A percentile compares a stretch with the other conserved stretches of the same genome.
phyloP scores from a whole-genome alignment of 257 asterid species.

The Salvia miltiorrhiza region DNA sequence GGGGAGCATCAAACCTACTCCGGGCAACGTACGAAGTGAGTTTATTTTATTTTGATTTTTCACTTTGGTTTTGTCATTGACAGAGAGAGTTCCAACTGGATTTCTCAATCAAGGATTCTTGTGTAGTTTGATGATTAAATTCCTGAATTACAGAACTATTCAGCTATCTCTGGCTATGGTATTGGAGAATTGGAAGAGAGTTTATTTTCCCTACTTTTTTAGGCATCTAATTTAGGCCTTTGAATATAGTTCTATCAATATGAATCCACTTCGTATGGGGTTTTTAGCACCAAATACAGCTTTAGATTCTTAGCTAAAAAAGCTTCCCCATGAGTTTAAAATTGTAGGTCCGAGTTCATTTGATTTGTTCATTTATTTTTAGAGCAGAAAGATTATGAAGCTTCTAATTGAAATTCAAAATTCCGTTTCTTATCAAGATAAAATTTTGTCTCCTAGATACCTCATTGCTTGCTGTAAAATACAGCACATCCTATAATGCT shows the following conservation, averaged over 20 bases:
- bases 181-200: background rate
- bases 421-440: slow-evolving; percentile 18
- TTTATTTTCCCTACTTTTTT: background rate
- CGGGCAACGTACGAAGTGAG: slow-evolving; percentile 88
- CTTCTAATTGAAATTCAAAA: background rate
- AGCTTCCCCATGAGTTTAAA: background rate
- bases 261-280: background rate
- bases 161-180: background rate
- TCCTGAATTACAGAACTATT: background rate
- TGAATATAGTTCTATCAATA: background rate
- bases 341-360: background rate
- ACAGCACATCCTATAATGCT: background rate
- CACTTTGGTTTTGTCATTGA: background rate
- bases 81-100: slow-evolving; percentile 35
- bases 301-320: background rate
- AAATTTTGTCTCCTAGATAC: background rate
- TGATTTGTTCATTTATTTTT: background rate
- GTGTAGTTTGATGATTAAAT: slow-evolving; percentile 12
- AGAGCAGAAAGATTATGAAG: background rate
- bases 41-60: background rate
- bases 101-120: background rate
- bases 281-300: slow-evolving; percentile 8
- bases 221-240: background rate
- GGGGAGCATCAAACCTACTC: slow-evolving; percentile 69
- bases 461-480: background rate